These are phyloP conservation scores for Coprinopsis marcescibilis DNA, from an alignment of 768 basidiomycete genomes.

Conservation along the genomic window DNA sequence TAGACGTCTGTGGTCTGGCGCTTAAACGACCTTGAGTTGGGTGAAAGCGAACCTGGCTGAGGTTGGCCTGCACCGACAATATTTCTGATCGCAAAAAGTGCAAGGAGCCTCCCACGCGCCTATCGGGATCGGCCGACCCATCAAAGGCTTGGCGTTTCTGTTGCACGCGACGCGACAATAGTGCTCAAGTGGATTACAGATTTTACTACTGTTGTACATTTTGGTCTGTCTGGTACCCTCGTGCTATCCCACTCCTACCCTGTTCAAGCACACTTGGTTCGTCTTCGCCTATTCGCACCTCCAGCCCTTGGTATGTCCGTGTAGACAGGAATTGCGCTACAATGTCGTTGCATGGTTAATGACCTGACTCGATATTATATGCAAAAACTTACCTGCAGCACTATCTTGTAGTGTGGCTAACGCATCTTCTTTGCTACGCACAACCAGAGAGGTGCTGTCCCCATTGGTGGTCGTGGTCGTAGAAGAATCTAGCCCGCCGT, in stretches of 20 bases:
- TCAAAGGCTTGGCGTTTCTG: no score
- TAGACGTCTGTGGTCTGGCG: no score
- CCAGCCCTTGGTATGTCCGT: slow-evolving; percentile 78
- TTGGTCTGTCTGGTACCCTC: slow-evolving; percentile 78
- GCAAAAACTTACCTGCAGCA: slow-evolving; percentile 54
- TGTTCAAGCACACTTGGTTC: slow-evolving; percentile 79
- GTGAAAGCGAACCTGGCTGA: no score
- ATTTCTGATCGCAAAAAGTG: no score
- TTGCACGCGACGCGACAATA: no score
- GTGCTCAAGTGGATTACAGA: no score
- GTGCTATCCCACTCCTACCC: slow-evolving; percentile 84
- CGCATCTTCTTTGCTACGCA: slow-evolving; percentile 60
- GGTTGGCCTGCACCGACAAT: no score
- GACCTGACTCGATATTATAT: background rate
- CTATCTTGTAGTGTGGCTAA: slow-evolving; percentile 54
- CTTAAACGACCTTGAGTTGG: no score
- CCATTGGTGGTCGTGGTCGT: background rate
- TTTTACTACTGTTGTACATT: no score
- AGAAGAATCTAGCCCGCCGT: slow-evolving; percentile 24
- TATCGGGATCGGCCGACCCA: no score
- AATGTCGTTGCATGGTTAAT: slow-evolving; percentile 8
- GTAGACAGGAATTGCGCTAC: slow-evolving; percentile 60
- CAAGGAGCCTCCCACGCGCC: no score
- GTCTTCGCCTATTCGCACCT: slow-evolving; percentile 71
- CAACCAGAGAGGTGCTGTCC: slow-evolving; percentile 35